Evolutionary conservation across 176 grass and related monocot genomes (phyloP), one percentile per base, ranked within the genome.

Genomic region (Oryza glaberrima): DNA sequence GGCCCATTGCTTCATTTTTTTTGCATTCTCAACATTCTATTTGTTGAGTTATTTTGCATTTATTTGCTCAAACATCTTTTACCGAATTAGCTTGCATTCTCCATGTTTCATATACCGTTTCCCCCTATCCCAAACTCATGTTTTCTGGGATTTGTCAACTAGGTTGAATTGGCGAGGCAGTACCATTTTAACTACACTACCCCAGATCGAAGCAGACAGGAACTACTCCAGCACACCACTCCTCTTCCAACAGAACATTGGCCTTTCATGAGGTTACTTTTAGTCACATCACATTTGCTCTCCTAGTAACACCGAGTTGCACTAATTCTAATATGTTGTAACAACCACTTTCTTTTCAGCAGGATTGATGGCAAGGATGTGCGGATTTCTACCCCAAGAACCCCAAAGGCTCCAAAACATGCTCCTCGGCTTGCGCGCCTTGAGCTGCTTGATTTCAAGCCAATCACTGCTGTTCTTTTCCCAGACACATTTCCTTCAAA

Each of bases 141-240:
- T 70, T 72, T 34, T 71, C 52, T 19, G 0, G 1, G 23, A 46
- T 65, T 86, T 90, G 71, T 73, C 41, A 80, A 86, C 65, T 80
- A 98, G 95, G 95, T 98, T 78, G 60, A 90, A 88, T 60, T 90
- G 56, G 95, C 95, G 7, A 92, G 91, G 25, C 93, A 98, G 46
- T 67, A 84, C 23, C 82, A 98, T 91, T 98, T 98, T 84, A 98
- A 98, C 65, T 98, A 92, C 58, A 95, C 87, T 22, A 98, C 95
- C 81, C 93, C 95, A 46, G 93, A 95, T 82, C 77, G 92, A 41
- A 86, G 75, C 83, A 89, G 93, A 47, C 95, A 93, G 76, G 93
- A 95, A 77, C 75, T 98, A 23, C 91, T 93, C 35, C 90, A 85
- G 38, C 85, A 84, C 69, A 91, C 70, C 52, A 93, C 95, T n/a